Base-by-base conservation (phyloP, 2,329 filamentous ascomycete genomes). In the Sphaerostilbella broomeana region DNA sequence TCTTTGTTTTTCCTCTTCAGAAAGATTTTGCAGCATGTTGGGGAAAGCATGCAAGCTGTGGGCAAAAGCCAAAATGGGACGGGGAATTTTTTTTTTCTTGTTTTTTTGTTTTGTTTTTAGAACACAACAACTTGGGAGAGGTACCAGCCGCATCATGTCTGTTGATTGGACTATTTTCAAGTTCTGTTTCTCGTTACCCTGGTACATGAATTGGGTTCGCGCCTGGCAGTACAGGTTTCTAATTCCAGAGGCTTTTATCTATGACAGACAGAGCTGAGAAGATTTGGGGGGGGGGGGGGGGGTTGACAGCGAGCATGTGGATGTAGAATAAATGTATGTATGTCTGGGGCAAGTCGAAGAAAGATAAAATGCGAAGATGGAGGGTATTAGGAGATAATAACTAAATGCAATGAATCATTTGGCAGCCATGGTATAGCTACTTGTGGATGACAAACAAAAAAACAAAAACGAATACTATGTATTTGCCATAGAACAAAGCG, bases 151-250 rank as follows among this genome's bases (percentile, higher is more conserved):
- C 15, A 16, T 31, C 8, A 25, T 41, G 16, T 25, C 30, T 32
- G 36, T 30, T 35, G 28, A 35, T 40, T 40, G 36, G 41, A 40
- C 36, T 43, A 35, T 30, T 35, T 12, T 43, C 17, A 20, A 33
- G 25, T 35, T 22, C 26, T 33, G 19, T 22, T 35, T 31, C 9
- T 33, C 8, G 10, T 20, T 25, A 30, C 25, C 21, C 25, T 20
- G n/a, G 19, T 43, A 30, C n/a, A 35, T 13, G 30, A 21, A 28
- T 29, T 27, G 17, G 27, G 17, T 22, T 35, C 28, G 16, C 20
- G 3, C 18, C 21, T n/a, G n/a, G 12, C 36, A 26, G 11, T 18
- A 22, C 15, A 18, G 8, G 19, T 24, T 35, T 6, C n/a, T 35
- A 15, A 13, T 24, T 27, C 16, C 13, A 8, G n/a, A n/a, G n/a